Conservation (phyloP, 257 asterid genomes). For the Lithospermum erythrorhizon region DNA sequence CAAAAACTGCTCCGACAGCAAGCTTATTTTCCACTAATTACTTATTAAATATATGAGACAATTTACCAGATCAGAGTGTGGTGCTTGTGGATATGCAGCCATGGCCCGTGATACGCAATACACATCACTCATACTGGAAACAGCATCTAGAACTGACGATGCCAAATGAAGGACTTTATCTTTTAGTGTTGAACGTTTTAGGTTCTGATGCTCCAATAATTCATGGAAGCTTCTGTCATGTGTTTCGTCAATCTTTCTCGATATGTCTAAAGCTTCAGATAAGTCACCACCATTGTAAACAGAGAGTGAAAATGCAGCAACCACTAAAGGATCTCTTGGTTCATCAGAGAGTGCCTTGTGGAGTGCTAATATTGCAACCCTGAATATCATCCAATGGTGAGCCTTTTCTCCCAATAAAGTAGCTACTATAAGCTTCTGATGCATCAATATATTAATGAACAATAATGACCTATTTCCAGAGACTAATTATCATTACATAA, state of each 20-base stretch:
- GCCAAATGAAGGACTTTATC: conserved; percentile 46
- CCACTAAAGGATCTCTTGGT: conserved; percentile 61
- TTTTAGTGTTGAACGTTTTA: conserved; percentile 24
- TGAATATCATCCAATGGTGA: conserved; percentile 23
- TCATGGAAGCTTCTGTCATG: conserved; percentile 48
- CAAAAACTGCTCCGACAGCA: background rate
- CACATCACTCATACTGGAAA: conserved; percentile 51
- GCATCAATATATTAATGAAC: no score
- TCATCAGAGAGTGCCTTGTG: conserved; percentile 66
- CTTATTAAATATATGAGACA: background rate
- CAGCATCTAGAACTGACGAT: conserved; percentile 43
- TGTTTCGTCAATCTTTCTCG: conserved; percentile 39
- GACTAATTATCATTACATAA: background rate
- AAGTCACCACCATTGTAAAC: conserved; percentile 78
- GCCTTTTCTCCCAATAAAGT: conserved; percentile 2
- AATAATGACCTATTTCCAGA: background rate
- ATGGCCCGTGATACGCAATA: conserved; percentile 68
- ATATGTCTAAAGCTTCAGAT: conserved; percentile 56
- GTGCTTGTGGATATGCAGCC: conserved; percentile 82
- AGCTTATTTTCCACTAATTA: background rate
- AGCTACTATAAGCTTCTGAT: background rate
- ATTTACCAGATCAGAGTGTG: conserved; percentile 58
- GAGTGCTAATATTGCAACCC: conserved; percentile 80
- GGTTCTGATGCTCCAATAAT: conserved; percentile 31
- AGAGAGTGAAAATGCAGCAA: conserved; percentile 69